Evolutionary conservation across 805 yeast genomes (phyloP).

Genomic region (Priceomyces carsonii): DNA sequence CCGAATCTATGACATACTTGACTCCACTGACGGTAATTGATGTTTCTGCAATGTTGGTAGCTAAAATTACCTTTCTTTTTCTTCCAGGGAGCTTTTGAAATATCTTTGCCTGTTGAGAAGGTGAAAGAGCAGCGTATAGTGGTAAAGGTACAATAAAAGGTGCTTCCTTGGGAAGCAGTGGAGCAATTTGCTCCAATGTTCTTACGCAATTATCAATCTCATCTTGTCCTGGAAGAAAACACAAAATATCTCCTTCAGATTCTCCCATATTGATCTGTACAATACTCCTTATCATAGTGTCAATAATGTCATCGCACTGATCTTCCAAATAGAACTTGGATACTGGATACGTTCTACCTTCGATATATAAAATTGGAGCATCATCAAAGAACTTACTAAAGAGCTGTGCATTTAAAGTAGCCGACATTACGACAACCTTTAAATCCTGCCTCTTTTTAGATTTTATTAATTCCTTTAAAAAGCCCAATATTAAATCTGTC

Average conservation of each 20-base stretch:
- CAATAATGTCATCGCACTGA: slow-evolving; percentile 81
- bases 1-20: slow-evolving; percentile 88
- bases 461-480: slow-evolving; percentile 65
- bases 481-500: slow-evolving; percentile 88
- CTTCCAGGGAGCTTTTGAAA: slow-evolving; percentile 65
- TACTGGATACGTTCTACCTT: slow-evolving; percentile 89
- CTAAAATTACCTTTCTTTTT: slow-evolving; percentile 80
- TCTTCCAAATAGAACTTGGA: slow-evolving; percentile 63
- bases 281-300: slow-evolving; percentile 69
- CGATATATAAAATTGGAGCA: slow-evolving; percentile 84
- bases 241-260: slow-evolving; percentile 85
- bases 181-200: slow-evolving; percentile 58
- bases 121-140: slow-evolving; percentile 91
- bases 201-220: slow-evolving; percentile 87
- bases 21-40: slow-evolving; percentile 96
- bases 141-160: slow-evolving; percentile 80
- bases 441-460: slow-evolving; percentile 55
- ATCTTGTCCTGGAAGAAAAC: slow-evolving; percentile 95
- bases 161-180: slow-evolving; percentile 68
- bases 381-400: slow-evolving; percentile 75
- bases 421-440: slow-evolving; percentile 87
- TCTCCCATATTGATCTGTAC: slow-evolving; percentile 80
- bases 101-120: slow-evolving; percentile 78
- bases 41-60: slow-evolving; percentile 97
- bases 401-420: slow-evolving; percentile 89